These are phyloP conservation scores for Suillus decipiens DNA, from an alignment of 768 basidiomycete species.

Conservation along the genomic window DNA sequence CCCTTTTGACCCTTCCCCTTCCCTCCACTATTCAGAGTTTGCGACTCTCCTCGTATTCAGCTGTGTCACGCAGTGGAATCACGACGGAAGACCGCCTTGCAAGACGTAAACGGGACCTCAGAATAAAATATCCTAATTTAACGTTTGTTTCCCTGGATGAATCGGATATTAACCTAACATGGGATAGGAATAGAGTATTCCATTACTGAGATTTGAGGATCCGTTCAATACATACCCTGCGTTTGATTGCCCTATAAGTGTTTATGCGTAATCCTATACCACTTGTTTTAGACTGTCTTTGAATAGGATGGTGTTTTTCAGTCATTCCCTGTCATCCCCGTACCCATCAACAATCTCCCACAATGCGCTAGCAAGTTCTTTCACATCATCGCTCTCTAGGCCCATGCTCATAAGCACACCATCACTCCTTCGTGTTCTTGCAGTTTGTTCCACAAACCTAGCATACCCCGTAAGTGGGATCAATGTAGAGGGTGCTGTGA, in stretches of 20 bases:
- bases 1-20: constrained; percentile 1
- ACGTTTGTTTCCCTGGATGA: constrained; percentile 9
- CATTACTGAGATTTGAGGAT: neutral
- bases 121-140: constrained; percentile 7
- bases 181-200: neutral
- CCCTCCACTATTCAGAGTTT: constrained; percentile 9
- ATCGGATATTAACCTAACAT: constrained; percentile 7
- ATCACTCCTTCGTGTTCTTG: constrained; percentile 36
- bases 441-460: constrained; percentile 45
- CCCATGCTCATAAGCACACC: constrained; percentile 37
- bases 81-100: neutral
- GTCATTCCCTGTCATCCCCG: constrained; percentile 24
- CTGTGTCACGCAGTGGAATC: neutral
- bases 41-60: neutral
- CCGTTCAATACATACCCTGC: no score
- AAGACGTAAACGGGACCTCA: neutral
- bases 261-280: neutral
- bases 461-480: constrained; percentile 54
- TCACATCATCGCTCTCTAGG: constrained; percentile 57
- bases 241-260: neutral
- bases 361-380: constrained; percentile 55
- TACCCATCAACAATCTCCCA: constrained; percentile 59
- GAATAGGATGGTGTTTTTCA: constrained; percentile 5
- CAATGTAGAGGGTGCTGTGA: constrained; percentile 42
- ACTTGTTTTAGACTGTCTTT: neutral